Conservation (phyloP, 495 filamentous ascomycete genomes). For the Astrothelium macrocarpum region DNA sequence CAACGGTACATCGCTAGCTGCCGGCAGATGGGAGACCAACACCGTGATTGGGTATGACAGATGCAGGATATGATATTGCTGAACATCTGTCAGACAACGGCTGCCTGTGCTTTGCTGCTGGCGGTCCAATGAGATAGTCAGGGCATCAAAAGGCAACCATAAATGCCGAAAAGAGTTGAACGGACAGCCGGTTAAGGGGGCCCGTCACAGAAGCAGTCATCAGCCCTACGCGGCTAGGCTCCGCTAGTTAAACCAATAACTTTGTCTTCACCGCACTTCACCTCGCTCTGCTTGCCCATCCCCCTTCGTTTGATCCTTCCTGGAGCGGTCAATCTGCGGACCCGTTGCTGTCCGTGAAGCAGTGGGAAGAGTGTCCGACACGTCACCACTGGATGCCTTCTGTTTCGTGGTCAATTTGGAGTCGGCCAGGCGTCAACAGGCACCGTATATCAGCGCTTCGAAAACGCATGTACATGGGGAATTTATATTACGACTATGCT, state of each 20-base stretch:
- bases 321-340: background rate
- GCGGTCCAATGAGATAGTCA: background rate
- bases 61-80: background rate
- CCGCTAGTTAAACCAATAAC: background rate
- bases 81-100: background rate
- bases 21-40: background rate
- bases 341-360: background rate
- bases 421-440: no score
- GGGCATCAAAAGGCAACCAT: background rate
- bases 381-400: background rate
- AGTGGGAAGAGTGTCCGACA: background rate
- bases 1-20: background rate
- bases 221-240: constrained; percentile 4
- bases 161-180: background rate
- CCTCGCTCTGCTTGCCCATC: background rate
- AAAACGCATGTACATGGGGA: background rate
- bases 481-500: background rate
- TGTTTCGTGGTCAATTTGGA: no score
- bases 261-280: background rate
- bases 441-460: no score
- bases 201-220: background rate
- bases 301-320: background rate
- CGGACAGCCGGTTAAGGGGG: background rate
- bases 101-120: background rate
- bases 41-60: background rate